phyloP scores from a whole-genome alignment of 2,329 filamentous ascomycete genomes.

The Domatiomyces globalis region DNA sequence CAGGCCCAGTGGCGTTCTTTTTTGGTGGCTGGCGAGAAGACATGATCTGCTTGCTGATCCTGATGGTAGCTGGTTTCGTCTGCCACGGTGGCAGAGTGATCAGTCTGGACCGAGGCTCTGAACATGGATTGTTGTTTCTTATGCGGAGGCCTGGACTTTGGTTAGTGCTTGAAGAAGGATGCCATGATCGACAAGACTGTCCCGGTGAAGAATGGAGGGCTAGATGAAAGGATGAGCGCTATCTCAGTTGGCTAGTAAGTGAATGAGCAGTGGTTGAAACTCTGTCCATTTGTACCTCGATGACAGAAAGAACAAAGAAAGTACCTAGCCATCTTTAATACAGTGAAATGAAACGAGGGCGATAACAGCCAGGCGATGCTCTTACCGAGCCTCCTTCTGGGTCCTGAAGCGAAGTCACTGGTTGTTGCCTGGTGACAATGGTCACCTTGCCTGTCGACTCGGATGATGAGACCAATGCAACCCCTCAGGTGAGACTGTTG shows the following conservation, averaged over 20 bases:
- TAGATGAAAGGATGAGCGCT: background rate
- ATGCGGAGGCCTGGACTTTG: background rate
- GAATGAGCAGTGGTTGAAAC: background rate
- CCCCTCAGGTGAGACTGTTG: background rate
- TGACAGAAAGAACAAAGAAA: too few species aligned
- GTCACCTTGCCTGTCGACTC: background rate
- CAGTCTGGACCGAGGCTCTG: background rate
- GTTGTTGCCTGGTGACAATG: background rate
- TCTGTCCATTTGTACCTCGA: too few species aligned
- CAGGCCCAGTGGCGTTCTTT: background rate
- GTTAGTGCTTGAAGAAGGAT: conserved; percentile 1
- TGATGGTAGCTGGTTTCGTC: too few species aligned
- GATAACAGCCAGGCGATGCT: background rate
- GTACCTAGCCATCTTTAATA: too few species aligned
- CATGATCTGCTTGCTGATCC: background rate
- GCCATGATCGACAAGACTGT: background rate
- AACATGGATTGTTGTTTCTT: background rate
- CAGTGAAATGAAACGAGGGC: too few species aligned
- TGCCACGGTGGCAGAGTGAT: background rate
- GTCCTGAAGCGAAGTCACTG: background rate
- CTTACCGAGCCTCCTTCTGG: background rate
- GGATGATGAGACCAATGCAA: background rate
- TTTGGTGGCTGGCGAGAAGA: background rate
- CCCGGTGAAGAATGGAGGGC: background rate
- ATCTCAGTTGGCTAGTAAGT: background rate